These are phyloP conservation scores for Corchorus capsularis DNA, from an alignment of 345 rosid species.

Conservation along the genomic window DNA sequence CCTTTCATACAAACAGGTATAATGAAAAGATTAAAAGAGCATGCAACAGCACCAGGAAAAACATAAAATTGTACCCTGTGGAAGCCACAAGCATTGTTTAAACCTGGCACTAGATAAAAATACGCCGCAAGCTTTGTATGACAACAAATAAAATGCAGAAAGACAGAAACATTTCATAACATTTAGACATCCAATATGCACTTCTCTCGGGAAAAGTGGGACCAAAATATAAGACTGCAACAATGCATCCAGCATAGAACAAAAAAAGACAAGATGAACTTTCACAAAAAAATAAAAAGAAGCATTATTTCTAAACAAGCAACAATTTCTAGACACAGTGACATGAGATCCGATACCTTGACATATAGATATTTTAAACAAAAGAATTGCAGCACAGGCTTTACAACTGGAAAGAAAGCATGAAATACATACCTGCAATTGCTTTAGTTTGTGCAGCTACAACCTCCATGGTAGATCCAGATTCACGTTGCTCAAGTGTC, in stretches of 20 bases:
- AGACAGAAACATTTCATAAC: not conserved
- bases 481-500: constrained; percentile 86
- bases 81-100: not conserved
- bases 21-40: not conserved
- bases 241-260: not conserved
- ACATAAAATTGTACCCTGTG: not conserved
- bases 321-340: not conserved
- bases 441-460: constrained; percentile 96
- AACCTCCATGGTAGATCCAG: constrained; percentile 79
- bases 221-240: not conserved
- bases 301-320: not conserved
- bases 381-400: not conserved
- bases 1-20: not conserved
- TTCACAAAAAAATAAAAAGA: not conserved
- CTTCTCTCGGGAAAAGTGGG: not conserved
- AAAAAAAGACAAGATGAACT: not conserved
- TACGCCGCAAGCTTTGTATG: not conserved
- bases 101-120: not conserved
- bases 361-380: not conserved
- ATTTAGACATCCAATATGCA: not conserved
- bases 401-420: not conserved
- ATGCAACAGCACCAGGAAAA: too few species aligned
- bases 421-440: constrained; percentile 61
- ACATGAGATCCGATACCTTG: not conserved
- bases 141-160: not conserved